Conservation (phyloP, 148 eudicot species). For the Polygonum maritimum region DNA sequence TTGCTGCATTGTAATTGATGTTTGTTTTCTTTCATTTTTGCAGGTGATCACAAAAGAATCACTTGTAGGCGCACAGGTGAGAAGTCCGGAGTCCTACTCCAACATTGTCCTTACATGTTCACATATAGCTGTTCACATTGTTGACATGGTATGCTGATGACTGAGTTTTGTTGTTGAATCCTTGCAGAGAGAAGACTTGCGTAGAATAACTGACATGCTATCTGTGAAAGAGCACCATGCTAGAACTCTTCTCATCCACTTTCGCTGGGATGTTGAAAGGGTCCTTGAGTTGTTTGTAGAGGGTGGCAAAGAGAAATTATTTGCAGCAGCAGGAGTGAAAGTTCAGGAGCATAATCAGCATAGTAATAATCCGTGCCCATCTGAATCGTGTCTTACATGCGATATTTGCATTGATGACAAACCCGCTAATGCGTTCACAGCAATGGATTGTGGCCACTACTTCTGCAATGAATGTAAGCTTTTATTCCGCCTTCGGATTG, state of each 20-base stretch:
- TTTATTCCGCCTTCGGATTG: background rate
- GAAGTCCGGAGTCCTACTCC: background rate
- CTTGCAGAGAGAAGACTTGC: slow-evolving; percentile 57
- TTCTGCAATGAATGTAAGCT: slow-evolving; percentile 64
- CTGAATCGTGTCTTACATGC: slow-evolving; percentile 30
- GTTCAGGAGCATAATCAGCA: slow-evolving; percentile 19
- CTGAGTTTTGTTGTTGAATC: background rate
- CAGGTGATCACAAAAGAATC: slow-evolving; percentile 68
- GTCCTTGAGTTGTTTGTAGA: slow-evolving; percentile 44
- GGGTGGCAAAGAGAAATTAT: slow-evolving; percentile 44
- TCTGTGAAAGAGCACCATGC: slow-evolving; percentile 70
- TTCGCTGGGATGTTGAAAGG: slow-evolving; percentile 68
- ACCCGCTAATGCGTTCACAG: slow-evolving; percentile 27
- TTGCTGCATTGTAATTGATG: background rate
- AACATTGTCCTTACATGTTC: background rate
- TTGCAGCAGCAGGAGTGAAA: slow-evolving; percentile 48
- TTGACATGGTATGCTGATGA: background rate
- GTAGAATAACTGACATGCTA: slow-evolving; percentile 55
- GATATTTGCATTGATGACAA: slow-evolving; percentile 55
- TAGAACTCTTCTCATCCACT: slow-evolving; percentile 65
- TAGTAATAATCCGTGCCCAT: slow-evolving; percentile 16
- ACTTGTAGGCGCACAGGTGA: slow-evolving; percentile 67
- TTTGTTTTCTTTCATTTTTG: slow-evolving; percentile 2
- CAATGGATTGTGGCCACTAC: slow-evolving; percentile 73
- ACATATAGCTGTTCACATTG: background rate